Percentiles rank a stretch among this genome's conserved stretches.
Conservation (phyloP, 345 rosid genomes). For the Diplotaxis tenuifolia region DNA sequence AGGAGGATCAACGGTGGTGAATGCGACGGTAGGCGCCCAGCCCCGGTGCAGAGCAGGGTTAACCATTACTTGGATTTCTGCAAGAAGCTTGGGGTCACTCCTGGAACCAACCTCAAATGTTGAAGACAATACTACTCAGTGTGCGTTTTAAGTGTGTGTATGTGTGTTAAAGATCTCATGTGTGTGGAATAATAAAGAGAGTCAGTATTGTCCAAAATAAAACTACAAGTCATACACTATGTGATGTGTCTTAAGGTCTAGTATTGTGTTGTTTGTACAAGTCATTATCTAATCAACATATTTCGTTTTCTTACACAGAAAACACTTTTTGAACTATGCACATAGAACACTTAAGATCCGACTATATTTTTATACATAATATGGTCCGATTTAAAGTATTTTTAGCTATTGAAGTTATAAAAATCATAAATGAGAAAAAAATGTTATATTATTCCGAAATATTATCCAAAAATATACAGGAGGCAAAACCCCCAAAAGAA, state of each 20-base stretch:
- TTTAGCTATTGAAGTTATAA: neutral
- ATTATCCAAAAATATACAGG: neutral
- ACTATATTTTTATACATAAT: neutral
- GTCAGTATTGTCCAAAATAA: neutral
- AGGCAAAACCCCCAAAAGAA: neutral
- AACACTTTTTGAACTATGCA: neutral
- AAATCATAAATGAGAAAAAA: neutral
- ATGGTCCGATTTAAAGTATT: neutral
- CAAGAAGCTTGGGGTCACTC: constrained; percentile 38
- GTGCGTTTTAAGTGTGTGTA: neutral
- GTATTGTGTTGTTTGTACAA: constrained; percentile 1
- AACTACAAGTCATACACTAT: neutral
- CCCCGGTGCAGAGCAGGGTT: constrained; percentile 37
- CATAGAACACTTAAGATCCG: neutral
- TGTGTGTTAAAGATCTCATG: neutral
- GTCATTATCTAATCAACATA: neutral
- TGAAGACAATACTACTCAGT: constrained; percentile 17
- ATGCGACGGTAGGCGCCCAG: constrained; percentile 41
- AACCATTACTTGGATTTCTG: constrained; percentile 46
- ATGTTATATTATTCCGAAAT: neutral
- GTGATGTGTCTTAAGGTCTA: constrained; percentile 2
- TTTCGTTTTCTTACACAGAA: neutral
- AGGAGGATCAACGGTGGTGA: constrained; percentile 53
- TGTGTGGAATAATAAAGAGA: neutral
- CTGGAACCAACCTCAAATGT: constrained; percentile 42